Evolutionary conservation across 2,329 filamentous ascomycete genomes (phyloP), one percentile per base, ranked within the genome.

Genomic region (Periconia macrospinosa): DNA sequence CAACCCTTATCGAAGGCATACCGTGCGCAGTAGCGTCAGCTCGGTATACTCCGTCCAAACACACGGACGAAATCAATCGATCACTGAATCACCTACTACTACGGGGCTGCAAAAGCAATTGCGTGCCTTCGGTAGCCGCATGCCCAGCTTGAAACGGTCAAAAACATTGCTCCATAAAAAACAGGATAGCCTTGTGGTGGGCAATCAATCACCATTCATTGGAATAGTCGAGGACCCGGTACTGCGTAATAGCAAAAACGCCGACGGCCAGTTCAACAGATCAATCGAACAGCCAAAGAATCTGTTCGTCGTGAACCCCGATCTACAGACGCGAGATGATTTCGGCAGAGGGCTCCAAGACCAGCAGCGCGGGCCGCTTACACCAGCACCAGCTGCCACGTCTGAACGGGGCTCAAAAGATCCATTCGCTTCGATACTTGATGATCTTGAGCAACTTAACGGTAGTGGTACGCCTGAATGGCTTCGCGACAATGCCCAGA

Each of bases 91-190:
- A 11, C 63, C 69, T 18, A 65, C 62, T 11, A 56, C 17, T 7
- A 23, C 50, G 30, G 33, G 33, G 33, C 55, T 63, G n/a, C 61
- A 61, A 18, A 52, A 59, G 13, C 58, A 64, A 44, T 59, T 67
- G 17, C 55, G 61, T 30, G 61, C 56, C 19, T 66, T 67, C n/a
- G 59, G 61, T n/a, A 60, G 60, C 33, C 68, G 70, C 33, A 67
- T 65, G 51, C 65, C 68, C n/a, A 69, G 63, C 45, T 59, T 66
- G 41, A 72, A 69, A 48, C 67, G 65, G 45, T 66, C 69, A 20
- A 65, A 62, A 23, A 69, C 68, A 15, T 45, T 67, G 11, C 48
- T 70, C 27, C 61, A 62, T 23, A 68, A 70, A 42, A 68, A 69
- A 47, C 68, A 62, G 44, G 63, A 70, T 52, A 71, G 66, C 61